Evolutionary conservation across 345 rosid species (phyloP), one percentile per base, ranked within the genome.

Genomic region (Rhodamnia rubescens): DNA sequence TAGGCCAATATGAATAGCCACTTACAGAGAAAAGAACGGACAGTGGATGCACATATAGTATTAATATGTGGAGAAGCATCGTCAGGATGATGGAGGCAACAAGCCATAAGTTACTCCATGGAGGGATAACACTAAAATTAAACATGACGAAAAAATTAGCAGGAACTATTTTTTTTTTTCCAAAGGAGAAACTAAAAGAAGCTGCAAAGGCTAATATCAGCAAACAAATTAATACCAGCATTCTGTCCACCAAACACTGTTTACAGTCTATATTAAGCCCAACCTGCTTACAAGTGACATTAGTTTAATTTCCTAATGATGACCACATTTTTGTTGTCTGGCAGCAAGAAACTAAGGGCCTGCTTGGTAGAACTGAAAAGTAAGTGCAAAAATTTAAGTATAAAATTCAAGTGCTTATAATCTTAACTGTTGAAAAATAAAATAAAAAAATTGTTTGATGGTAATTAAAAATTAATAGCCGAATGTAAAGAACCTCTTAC

Each of bases 81-180:
- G 99, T 97, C 90, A 97, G 90, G 87, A 95, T 86, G 84, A 97
- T 96, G 85, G 99, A 97, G 74, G 89, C 97, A 53, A 96, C 99
- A 49, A 97, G 98, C 99, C 99, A 97, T 88, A 95, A 85, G 90
- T 97, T 97, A 93, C 99, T 97, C 98, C 99, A 93, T 69, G 99
- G 99, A 87, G 97, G 96, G 88, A 95, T 93, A 86, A 92, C 95
- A 89, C 99, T 97, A 89, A 13, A 88, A 91, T 88, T 32, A 82
- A 44, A 84, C 22, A 53, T 55, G 18, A 47, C 21, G 15, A 83
- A 59, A 36, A n/a, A 36, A 53, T 80, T 29, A 82, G 59, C 44
- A 51, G 50, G n/a, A 84, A 26, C n/a, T n/a, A 57, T 24, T 27
- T 32, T 4, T 78, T 8, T 24, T 84, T 44, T 40, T 3, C 81